Evolutionary conservation across 1,139 yeast genomes (phyloP).

Genomic region (Debaryomycetaceae sp.): DNA sequence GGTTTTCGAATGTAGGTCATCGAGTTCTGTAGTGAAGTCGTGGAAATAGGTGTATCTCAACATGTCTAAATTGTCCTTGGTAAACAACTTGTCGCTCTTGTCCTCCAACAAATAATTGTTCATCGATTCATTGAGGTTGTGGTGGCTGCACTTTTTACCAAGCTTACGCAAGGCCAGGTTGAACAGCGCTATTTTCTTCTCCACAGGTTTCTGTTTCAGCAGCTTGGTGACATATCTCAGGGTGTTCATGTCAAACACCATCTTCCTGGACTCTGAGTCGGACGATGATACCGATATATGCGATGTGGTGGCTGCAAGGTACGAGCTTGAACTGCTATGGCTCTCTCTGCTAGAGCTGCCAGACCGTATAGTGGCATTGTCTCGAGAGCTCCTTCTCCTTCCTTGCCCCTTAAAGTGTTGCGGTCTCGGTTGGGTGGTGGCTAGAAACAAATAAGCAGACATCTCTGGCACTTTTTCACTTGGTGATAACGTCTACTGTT

Average conservation of each 20-base stretch:
- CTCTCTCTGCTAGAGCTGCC: not conserved
- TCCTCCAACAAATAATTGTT: conserved; percentile 11
- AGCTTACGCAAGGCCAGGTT: conserved; percentile 11
- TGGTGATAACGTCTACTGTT: not conserved
- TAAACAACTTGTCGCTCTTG: conserved; percentile 14
- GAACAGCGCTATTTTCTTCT: conserved; percentile 14
- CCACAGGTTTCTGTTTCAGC: conserved; percentile 11
- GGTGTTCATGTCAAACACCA: conserved; percentile 13
- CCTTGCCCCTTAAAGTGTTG: not conserved
- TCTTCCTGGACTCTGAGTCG: conserved; percentile 7
- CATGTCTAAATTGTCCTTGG: conserved; percentile 16
- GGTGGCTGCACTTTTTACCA: conserved; percentile 10
- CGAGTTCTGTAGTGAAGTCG: conserved; percentile 14
- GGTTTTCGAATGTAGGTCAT: conserved; percentile 7
- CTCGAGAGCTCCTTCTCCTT: not conserved
- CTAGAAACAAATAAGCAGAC: not conserved
- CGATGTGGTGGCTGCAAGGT: not conserved
- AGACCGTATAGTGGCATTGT: not conserved
- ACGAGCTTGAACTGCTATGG: not conserved
- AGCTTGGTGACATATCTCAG: conserved; percentile 9
- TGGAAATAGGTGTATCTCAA: conserved; percentile 27
- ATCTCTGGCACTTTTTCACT: not conserved
- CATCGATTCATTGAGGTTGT: conserved; percentile 15
- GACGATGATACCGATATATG: not conserved
- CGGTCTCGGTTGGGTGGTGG: not conserved